phyloP scores from a whole-genome alignment of 2,329 filamentous ascomycete genomes.

The Clarireedia hainanense region DNA sequence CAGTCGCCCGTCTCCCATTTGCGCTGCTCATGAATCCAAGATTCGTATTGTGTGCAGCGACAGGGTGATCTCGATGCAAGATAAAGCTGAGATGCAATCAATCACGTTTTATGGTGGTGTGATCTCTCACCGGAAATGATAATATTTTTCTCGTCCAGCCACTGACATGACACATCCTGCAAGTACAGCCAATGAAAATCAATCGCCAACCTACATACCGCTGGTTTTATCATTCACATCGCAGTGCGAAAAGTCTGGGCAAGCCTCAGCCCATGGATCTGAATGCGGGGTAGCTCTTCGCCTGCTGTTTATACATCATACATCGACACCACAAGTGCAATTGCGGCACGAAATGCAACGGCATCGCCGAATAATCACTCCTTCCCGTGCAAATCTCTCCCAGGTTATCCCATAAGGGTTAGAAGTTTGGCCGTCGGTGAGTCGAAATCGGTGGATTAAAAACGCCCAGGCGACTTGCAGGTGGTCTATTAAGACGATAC shows the following conservation, averaged over 20 bases:
- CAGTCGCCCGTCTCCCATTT: no score
- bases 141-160: background rate
- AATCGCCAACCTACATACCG: background rate
- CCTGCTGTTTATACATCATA: background rate
- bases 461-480: no score
- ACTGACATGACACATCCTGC: background rate
- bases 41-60: no score
- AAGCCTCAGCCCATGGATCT: background rate
- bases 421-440: no score
- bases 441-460: no score
- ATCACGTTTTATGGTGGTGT: background rate
- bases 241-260: background rate
- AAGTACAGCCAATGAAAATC: background rate
- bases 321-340: no score
- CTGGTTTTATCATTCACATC: background rate
- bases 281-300: slow-evolving; percentile 6
- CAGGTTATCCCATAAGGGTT: no score
- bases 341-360: background rate
- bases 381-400: no score
- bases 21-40: no score
- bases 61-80: no score
- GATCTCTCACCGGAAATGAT: background rate
- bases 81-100: no score
- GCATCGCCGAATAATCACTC: background rate
- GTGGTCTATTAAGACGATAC: no score